A percentile compares a stretch with the other conserved stretches of the same genome.
These are phyloP conservation scores for Ustilago hordei DNA, from an alignment of 1,284 basidiomycete genomes.

Conservation along the genomic window DNA sequence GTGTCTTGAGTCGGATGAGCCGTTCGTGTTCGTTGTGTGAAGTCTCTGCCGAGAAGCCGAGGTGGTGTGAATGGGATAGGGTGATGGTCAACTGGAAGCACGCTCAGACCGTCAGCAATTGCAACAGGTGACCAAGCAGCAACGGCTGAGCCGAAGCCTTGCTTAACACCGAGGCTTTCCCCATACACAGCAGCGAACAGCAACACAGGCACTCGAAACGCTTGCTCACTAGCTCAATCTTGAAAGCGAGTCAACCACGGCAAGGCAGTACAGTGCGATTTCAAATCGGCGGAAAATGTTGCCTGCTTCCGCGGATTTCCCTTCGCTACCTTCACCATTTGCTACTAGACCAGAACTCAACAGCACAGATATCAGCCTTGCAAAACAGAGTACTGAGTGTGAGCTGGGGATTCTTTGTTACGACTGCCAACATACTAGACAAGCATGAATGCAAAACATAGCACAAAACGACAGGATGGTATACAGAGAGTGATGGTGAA, in stretches of 20 bases:
- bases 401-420: neutral
- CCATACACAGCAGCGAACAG: slow-evolving; percentile 1
- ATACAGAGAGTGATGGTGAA: slow-evolving; percentile 4
- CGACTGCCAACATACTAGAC: slow-evolving; percentile 6
- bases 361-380: neutral
- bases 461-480: neutral
- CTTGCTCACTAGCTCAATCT: too few relatives aligned
- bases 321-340: neutral
- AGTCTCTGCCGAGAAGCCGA: neutral
- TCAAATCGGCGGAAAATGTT: slow-evolving; percentile 3
- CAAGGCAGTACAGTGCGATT: neutral
- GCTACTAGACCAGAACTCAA: neutral
- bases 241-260: neutral
- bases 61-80: neutral
- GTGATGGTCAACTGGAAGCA: slow-evolving; percentile 1
- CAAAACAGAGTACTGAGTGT: too few relatives aligned
- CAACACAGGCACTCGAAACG: neutral
- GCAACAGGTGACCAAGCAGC: slow-evolving; percentile 7
- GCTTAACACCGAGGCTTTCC: neutral
- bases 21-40: neutral
- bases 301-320: neutral
- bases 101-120: neutral
- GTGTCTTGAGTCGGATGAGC: neutral
- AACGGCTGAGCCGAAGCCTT: neutral
- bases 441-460: slow-evolving; percentile 7